A percentile compares a stretch with the other conserved stretches of the same genome.
phyloP scores from a whole-genome alignment of 495 filamentous ascomycete species.

The Podospora appendiculata region DNA sequence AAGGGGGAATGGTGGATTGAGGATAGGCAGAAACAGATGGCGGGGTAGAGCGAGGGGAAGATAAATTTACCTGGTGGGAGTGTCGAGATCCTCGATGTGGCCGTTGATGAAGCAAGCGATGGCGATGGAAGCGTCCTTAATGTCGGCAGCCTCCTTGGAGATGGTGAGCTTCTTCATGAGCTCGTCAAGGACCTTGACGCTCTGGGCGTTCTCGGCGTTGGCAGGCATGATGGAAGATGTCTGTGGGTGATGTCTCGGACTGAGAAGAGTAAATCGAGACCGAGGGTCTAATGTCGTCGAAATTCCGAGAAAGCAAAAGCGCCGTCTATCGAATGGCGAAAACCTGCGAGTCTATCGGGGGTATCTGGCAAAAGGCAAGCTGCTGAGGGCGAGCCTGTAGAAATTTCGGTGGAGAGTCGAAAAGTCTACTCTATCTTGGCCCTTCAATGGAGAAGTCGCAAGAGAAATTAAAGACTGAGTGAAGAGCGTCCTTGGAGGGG shows the following conservation, averaged over 20 bases:
- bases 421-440: slow-evolving; percentile 31
- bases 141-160: slow-evolving; percentile 41
- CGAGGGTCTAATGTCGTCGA: slow-evolving; percentile 8
- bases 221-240: slow-evolving; percentile 24
- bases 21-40: background rate
- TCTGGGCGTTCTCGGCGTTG: slow-evolving; percentile 39
- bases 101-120: slow-evolving; percentile 48
- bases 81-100: slow-evolving; percentile 42
- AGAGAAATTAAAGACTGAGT: slow-evolving; percentile 24
- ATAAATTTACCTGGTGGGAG: slow-evolving; percentile 35
- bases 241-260: slow-evolving; percentile 2
- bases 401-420: slow-evolving; percentile 32
- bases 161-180: slow-evolving; percentile 46
- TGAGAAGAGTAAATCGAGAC: background rate
- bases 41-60: too few species aligned
- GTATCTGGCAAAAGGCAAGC: slow-evolving; percentile 13
- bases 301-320: slow-evolving; percentile 12
- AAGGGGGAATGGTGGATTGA: too few species aligned
- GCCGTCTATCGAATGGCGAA: slow-evolving; percentile 18
- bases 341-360: slow-evolving; percentile 16
- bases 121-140: slow-evolving; percentile 38
- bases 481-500: slow-evolving; percentile 18
- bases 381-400: slow-evolving; percentile 18
- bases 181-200: slow-evolving; percentile 44
- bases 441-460: slow-evolving; percentile 18